These are phyloP conservation scores for Westerdykella ornata DNA, from an alignment of 2,329 filamentous ascomycete genomes.

Conservation along the genomic window DNA sequence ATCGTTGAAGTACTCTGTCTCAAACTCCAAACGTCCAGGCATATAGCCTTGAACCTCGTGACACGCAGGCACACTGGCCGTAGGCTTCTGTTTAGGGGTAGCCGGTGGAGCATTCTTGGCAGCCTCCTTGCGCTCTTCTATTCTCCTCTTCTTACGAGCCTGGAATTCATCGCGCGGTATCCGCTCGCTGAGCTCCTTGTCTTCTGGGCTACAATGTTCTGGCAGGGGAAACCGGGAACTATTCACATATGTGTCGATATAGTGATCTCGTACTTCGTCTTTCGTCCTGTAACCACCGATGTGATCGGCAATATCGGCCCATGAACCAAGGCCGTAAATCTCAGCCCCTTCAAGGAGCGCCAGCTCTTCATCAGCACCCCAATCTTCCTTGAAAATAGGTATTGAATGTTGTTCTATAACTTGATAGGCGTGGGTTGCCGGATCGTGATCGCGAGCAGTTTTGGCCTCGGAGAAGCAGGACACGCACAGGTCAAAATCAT, in stretches of 20 bases:
- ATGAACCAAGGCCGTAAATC: conserved; percentile 92
- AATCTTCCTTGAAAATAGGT: conserved; percentile 88
- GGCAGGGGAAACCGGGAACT: conserved; percentile 81
- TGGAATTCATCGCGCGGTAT: conserved; percentile 92
- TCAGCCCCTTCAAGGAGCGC: conserved; percentile 88
- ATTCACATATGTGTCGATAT: conserved; percentile 78
- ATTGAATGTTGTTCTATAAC: conserved; percentile 99
- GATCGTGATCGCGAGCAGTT: conserved; percentile 75
- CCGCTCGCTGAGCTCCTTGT: conserved; percentile 69
- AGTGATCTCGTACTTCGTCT: conserved; percentile 93
- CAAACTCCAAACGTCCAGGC: conserved; percentile 94
- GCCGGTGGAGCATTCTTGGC: conserved; percentile 76
- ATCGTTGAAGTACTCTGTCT: conserved; percentile 96
- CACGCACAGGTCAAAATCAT: conserved; percentile 95
- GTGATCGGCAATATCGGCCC: conserved; percentile 96
- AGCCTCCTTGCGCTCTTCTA: conserved; percentile 83
- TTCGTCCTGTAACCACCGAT: conserved; percentile 92
- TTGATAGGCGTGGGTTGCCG: conserved; percentile 76
- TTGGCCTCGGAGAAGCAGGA: conserved; percentile 84
- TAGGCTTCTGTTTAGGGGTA: conserved; percentile 90
- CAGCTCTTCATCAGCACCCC: conserved; percentile 97
- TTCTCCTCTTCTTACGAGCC: conserved; percentile 81
- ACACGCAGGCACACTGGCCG: conserved; percentile 87
- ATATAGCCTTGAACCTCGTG: conserved; percentile 99
- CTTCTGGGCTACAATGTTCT: conserved; percentile 73